Evolutionary conservation across 768 basidiomycete species (phyloP), one percentile per base, ranked within the genome.

Genomic region (Mycena alexandri): DNA sequence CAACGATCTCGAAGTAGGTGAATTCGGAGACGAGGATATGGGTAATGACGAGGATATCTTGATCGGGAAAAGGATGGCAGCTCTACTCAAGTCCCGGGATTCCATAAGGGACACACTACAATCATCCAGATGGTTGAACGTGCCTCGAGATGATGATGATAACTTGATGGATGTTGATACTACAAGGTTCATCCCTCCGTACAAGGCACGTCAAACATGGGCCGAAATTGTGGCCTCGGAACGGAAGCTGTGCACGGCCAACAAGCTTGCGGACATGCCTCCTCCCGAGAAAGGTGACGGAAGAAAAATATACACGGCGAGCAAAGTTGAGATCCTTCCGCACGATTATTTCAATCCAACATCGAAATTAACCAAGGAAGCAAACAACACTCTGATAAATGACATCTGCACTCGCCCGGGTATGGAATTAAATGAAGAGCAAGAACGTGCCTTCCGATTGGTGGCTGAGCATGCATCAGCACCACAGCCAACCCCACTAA

Each of bases 251-350:
- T 29, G 29, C 29, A 29, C 50, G 10, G 50, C 50, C 4, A 51
- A 51, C 12, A 51, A 51, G 50, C 50, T 51, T 7, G 22, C 50
- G 11, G 50, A 51, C 25, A 51, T 51, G 50, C 50, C 50, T 25
- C 5, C 50, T 10, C 29, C 50, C 25, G 22, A 24, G 6, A 51
- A 25, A 51, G 14, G 29, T 29, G 29, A 25, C 29, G 10, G 24
- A 5, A 11, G n/a, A 10, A 51, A 25, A n/a, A 24, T 14, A 13
- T 13, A 24, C 11, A 17, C 12, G 13, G 21, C 50, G 7, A 51
- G 24, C 25, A 51, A 51, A 14, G 50, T 51, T 5, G 50, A 51
- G 17, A 24, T 51, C 8, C 22, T 25, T 2, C 29, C 29, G 6
- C 29, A 29, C 29, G 6, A 29, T 6, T 29, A 29, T 29, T 29